phyloP scores from a whole-genome alignment of 768 basidiomycete species.

The Pulveroboletus sp. region DNA sequence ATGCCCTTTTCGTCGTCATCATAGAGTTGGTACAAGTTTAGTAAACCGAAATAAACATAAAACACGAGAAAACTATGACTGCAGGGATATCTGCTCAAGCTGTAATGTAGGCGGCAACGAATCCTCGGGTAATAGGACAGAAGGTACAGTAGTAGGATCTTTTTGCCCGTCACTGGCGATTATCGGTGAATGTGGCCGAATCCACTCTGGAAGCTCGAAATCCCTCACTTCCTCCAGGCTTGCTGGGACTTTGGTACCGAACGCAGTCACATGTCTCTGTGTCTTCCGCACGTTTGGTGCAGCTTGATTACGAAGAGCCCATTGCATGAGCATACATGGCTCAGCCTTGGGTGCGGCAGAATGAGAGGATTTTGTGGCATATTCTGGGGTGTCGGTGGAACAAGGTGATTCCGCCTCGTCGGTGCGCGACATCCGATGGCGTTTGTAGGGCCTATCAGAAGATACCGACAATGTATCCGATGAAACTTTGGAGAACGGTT shows the following conservation, averaged over 20 bases:
- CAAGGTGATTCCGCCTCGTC: conserved; percentile 24
- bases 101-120: conserved; percentile 13
- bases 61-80: conserved; percentile 18
- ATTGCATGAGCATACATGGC: conserved; percentile 42
- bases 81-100: conserved; percentile 2
- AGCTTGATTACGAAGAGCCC: conserved; percentile 48
- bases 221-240: conserved; percentile 48
- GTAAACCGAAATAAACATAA: conserved; percentile 30
- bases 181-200: conserved; percentile 29
- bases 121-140: conserved; percentile 1
- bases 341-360: conserved; percentile 19
- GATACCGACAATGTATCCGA: conserved; percentile 27
- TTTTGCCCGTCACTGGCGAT: conserved; percentile 3
- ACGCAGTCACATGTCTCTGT: conserved; percentile 54
- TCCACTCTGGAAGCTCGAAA: conserved; percentile 58
- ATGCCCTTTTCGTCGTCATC: neutral
- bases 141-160: conserved; percentile 1
- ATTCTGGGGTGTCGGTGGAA: conserved; percentile 23
- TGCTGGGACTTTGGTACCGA: conserved; percentile 55
- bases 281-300: conserved; percentile 46
- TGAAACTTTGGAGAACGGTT: conserved; percentile 29
- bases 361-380: conserved; percentile 8
- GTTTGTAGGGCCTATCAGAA: conserved; percentile 31
- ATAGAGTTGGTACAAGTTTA: conserved; percentile 1
- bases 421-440: conserved; percentile 17